Evolutionary conservation across 1,139 yeast species (phyloP), one percentile per base, ranked within the genome.

Genomic region (Yamadazyma blattariae): DNA sequence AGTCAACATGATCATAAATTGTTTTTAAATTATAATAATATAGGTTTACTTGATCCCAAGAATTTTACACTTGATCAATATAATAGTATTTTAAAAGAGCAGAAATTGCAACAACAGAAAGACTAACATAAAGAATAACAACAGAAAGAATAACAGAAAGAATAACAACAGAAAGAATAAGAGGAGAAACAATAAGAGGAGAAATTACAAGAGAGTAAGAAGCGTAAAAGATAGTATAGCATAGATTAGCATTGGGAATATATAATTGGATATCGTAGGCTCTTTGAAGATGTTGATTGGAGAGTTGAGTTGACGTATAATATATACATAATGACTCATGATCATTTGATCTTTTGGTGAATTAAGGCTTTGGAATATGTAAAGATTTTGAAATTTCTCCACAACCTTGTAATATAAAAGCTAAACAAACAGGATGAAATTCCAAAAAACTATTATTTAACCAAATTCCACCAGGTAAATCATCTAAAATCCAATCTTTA

Each of bases 321-420:
- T n/a, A n/a, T n/a, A n/a, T n/a, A n/a, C n/a, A n/a, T n/a, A n/a
- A n/a, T n/a, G n/a, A n/a, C n/a, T n/a, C n/a, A n/a, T n/a, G n/a
- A n/a, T n/a, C n/a, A n/a, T n/a, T n/a, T n/a, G n/a, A n/a, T n/a
- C 24, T 20, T 18, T 18, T 29, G 10, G 4, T 29, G 19, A 9
- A 56, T 28, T 65, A 88, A 45, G 90, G 86, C 60, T 92, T 92
- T 42, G 97, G 97, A 48, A 92, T 85, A 54, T 83, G 85, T 47
- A 92, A 73, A 38, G 92, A 82, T 68, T 92, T 92, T 41, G 95
- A 83, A 43, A 92, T 87, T 79, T 90, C 89, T 35, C 88, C 86
- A 59, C 92, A 84, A 8, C 98, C 98, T 48, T 87, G 92, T 17
- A 85, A 39, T 43, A 80, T 66, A 59, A 88, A 92, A 6, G 82